Percentiles rank a stretch among this genome's conserved stretches.
Evolutionary conservation across 2,329 filamentous ascomycete species (phyloP).

Genomic region (Diaporthe longicolla): DNA sequence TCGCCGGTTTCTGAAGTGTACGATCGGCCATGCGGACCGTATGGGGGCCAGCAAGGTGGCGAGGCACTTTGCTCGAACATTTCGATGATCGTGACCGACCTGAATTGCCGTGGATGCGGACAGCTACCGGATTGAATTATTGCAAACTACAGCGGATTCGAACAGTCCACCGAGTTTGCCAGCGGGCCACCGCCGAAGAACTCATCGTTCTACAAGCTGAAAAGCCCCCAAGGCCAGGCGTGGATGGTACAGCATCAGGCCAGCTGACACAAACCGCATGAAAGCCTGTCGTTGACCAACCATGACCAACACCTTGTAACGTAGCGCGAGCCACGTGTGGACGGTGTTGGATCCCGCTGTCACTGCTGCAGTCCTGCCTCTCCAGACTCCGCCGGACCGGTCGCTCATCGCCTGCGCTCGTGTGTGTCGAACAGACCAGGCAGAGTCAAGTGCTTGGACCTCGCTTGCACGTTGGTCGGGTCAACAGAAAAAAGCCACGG

Average conservation of each 20-base stretch:
- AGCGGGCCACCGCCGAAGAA: neutral
- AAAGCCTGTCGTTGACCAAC: neutral
- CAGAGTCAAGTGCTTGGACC: neutral
- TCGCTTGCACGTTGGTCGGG: neutral
- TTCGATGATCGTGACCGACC: neutral
- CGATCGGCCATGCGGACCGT: neutral
- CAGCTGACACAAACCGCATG: neutral
- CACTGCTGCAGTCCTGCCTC: conserved; percentile 27
- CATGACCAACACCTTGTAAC: conserved; percentile 21
- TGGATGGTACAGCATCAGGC: conserved; percentile 28
- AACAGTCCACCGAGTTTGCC: neutral
- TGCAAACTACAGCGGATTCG: neutral
- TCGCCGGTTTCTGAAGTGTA: neutral
- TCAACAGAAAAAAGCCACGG: neutral
- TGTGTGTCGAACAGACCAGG: neutral
- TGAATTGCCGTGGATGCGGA: neutral
- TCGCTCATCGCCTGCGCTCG: neutral
- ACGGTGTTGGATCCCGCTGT: conserved; percentile 33
- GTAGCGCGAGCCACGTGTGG: conserved; percentile 38
- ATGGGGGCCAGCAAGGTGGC: neutral
- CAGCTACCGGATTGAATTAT: neutral
- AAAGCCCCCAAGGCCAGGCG: neutral
- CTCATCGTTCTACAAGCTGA: conserved; percentile 23
- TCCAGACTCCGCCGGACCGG: neutral
- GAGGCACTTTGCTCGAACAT: neutral